These are phyloP conservation scores for Jaltomata sinuosa DNA, from an alignment of 257 asterid species.

Conservation along the genomic window DNA sequence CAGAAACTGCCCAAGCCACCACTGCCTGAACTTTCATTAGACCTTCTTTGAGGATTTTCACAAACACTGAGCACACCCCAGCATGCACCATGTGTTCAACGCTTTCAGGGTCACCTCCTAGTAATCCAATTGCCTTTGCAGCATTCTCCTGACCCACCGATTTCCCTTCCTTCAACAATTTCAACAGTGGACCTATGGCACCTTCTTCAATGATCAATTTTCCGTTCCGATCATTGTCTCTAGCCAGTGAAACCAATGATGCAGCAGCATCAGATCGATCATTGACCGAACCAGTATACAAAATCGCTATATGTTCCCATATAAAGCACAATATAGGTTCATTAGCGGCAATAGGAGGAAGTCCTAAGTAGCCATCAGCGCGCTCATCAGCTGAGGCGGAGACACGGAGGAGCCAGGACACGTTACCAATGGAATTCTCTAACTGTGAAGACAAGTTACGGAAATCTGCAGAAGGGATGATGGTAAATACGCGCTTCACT, in stretches of 20 bases:
- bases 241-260: conserved; percentile 24
- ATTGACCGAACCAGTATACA: conserved; percentile 20
- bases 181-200: conserved; percentile 27
- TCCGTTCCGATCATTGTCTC: conserved; percentile 24
- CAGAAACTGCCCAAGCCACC: conserved; percentile 40
- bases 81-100: conserved; percentile 18
- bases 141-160: conserved; percentile 42
- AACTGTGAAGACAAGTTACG: conserved; percentile 20
- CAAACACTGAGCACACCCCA: conserved; percentile 24
- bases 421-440: conserved; percentile 25
- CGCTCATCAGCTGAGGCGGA: conserved; percentile 20
- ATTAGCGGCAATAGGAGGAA: conserved; percentile 31
- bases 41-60: conserved; percentile 29
- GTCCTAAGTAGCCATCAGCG: conserved; percentile 18
- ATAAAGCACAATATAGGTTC: conserved; percentile 31
- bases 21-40: conserved; percentile 29
- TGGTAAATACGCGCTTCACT: conserved; percentile 21
- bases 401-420: conserved; percentile 29
- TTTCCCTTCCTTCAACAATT: conserved; percentile 27
- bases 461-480: conserved; percentile 20
- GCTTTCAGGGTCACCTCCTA: conserved; percentile 28
- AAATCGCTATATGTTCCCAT: conserved; percentile 29
- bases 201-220: conserved; percentile 41
- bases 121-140: conserved; percentile 34
- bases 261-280: conserved; percentile 35